Conservation (phyloP, 1,139 yeast genomes). For the Meyerozyma smithsonii region DNA sequence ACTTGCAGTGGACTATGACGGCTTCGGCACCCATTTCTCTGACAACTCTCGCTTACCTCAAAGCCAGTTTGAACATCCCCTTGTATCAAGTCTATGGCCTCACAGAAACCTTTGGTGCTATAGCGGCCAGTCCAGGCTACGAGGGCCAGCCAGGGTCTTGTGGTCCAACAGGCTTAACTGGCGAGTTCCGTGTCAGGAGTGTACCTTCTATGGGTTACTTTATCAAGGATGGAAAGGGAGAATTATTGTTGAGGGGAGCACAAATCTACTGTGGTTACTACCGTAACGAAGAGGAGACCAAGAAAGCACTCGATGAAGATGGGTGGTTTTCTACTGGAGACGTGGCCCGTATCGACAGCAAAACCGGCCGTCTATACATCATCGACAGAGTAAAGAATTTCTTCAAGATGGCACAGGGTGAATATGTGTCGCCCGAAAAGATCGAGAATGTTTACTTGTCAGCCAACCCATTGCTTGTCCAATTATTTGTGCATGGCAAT, state of each 20-base stretch:
- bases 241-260: constrained; percentile 35
- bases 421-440: constrained; percentile 40
- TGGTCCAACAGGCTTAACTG: constrained; percentile 25
- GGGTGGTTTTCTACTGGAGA: constrained; percentile 43
- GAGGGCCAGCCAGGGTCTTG: constrained; percentile 17
- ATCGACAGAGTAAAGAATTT: constrained; percentile 42
- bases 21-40: constrained; percentile 20
- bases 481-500: constrained; percentile 53
- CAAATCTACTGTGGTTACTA: constrained; percentile 35
- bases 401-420: constrained; percentile 43
- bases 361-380: constrained; percentile 25
- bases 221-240: constrained; percentile 29
- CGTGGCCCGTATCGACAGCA: constrained; percentile 25
- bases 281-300: constrained; percentile 37
- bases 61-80: constrained; percentile 16
- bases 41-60: constrained; percentile 14
- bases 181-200: constrained; percentile 34
- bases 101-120: constrained; percentile 17
- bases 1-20: constrained; percentile 17
- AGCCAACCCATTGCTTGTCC: constrained; percentile 27
- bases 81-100: constrained; percentile 17
- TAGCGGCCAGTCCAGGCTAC: constrained; percentile 9
- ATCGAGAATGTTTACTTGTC: constrained; percentile 37
- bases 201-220: constrained; percentile 36
- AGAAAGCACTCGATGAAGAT: constrained; percentile 18